A percentile compares a stretch with the other conserved stretches of the same genome.
Conservation (phyloP, 176 grass and related monocot species). For the Echinochloa phyllopogon region DNA sequence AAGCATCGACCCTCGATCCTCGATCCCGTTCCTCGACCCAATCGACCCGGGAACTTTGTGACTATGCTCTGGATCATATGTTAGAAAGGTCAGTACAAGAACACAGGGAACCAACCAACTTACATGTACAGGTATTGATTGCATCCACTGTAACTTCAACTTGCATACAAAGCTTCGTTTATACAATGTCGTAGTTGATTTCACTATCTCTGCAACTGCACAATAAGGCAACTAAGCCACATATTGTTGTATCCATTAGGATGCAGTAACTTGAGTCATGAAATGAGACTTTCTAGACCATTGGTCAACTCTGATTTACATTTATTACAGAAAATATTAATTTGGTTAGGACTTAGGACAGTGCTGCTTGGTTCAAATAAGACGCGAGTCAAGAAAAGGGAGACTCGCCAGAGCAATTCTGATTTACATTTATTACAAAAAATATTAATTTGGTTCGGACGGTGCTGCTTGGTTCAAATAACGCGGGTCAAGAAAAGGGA, state of each 20-base stretch:
- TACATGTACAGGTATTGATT: conserved; percentile 8
- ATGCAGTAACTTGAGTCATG: neutral
- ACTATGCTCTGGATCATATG: neutral
- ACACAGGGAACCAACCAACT: neutral
- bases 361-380: no score
- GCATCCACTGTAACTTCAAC: neutral
- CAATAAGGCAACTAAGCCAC: conserved; percentile 18
- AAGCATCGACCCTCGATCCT: no score
- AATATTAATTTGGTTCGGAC: neutral
- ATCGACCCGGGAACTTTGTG: no score
- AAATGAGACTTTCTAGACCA: neutral
- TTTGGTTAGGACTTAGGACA: neutral
- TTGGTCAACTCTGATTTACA: neutral
- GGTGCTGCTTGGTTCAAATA: neutral
- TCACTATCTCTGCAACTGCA: neutral
- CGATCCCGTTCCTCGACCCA: no score
- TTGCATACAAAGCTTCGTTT: neutral
- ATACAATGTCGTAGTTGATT: neutral
- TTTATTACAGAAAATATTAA: neutral
- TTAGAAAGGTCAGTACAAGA: neutral
- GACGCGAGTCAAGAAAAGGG: neutral
- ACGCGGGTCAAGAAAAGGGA: neutral
- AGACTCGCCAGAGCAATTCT: neutral
- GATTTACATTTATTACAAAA: neutral
- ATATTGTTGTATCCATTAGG: conserved; percentile 5